Evolutionary conservation across 805 yeast species (phyloP).

Genomic region (Blastobotrys mokoenaii): DNA sequence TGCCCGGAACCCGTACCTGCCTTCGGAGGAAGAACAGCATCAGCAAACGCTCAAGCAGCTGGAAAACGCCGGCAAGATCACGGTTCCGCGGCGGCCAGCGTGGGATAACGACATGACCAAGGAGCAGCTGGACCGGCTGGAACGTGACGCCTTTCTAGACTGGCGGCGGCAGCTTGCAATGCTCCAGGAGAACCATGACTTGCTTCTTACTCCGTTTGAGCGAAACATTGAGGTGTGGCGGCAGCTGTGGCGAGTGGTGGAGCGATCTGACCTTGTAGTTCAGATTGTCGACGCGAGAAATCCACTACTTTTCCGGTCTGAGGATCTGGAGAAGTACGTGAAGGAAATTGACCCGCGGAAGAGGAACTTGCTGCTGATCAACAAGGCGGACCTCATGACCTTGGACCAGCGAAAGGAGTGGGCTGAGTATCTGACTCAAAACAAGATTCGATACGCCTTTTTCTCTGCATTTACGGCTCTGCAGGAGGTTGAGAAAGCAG

Average conservation of each 20-base stretch:
- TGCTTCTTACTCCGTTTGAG: constrained; percentile 91
- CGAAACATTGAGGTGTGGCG: constrained; percentile 97
- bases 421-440: constrained; percentile 72
- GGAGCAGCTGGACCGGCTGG: constrained; percentile 72
- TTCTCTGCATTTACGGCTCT: constrained; percentile 88
- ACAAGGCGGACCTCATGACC: constrained; percentile 85
- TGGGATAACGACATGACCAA: constrained; percentile 73
- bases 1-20: constrained; percentile 45
- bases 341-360: constrained; percentile 67
- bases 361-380: constrained; percentile 73
- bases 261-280: constrained; percentile 85
- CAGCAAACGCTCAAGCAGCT: constrained; percentile 54
- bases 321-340: constrained; percentile 79
- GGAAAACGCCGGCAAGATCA: constrained; percentile 45
- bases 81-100: constrained; percentile 86
- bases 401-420: constrained; percentile 69
- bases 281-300: constrained; percentile 97
- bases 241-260: constrained; percentile 96
- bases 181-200: constrained; percentile 75
- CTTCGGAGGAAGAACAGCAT: constrained; percentile 55
- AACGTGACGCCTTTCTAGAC: constrained; percentile 80
- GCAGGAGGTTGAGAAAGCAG: constrained; percentile 53
- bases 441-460: constrained; percentile 75
- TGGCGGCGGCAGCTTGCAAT: constrained; percentile 91
- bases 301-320: constrained; percentile 82